phyloP scores from a whole-genome alignment of 768 basidiomycete genomes.

The Leucosporidium yakuticum region DNA sequence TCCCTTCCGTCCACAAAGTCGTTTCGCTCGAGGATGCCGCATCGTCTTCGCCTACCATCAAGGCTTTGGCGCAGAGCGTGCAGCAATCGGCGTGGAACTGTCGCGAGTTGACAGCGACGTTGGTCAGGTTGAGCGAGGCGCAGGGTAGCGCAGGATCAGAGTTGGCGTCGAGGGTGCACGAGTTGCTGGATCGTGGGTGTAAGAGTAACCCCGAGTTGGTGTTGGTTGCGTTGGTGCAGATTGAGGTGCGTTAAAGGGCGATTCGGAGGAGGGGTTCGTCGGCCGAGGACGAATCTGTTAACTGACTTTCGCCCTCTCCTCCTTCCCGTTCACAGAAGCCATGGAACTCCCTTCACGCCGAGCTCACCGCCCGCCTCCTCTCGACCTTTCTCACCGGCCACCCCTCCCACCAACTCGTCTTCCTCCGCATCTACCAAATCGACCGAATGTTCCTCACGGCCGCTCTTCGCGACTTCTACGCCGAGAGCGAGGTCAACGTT shows the following conservation, averaged over 20 bases:
- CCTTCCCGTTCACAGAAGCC: constrained; percentile 51
- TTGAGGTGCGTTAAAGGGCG: constrained; percentile 58
- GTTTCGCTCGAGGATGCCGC: constrained; percentile 85
- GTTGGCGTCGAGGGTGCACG: constrained; percentile 68
- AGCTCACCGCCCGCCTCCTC: constrained; percentile 76
- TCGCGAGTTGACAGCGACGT: constrained; percentile 76
- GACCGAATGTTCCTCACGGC: constrained; percentile 76
- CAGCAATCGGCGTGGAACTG: constrained; percentile 95
- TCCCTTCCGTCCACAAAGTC: constrained; percentile 67
- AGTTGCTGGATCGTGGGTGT: constrained; percentile 88
- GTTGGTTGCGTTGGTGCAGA: constrained; percentile 84
- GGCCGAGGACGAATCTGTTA: not conserved
- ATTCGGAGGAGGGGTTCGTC: not conserved
- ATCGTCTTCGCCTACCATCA: constrained; percentile 80
- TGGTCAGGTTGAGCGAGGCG: constrained; percentile 72
- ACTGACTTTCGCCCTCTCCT: not conserved
- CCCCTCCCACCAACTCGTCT: constrained; percentile 91
- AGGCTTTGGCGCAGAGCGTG: constrained; percentile 78
- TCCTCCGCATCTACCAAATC: constrained; percentile 92
- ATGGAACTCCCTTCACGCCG: constrained; percentile 82
- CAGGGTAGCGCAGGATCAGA: constrained; percentile 40
- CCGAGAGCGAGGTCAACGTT: constrained; percentile 85
- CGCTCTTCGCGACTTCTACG: constrained; percentile 86
- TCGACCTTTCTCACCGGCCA: constrained; percentile 86
- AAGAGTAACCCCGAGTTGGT: constrained; percentile 91